Conservation (phyloP, 345 rosid species). For the Eucalyptus pauciflora region DNA sequence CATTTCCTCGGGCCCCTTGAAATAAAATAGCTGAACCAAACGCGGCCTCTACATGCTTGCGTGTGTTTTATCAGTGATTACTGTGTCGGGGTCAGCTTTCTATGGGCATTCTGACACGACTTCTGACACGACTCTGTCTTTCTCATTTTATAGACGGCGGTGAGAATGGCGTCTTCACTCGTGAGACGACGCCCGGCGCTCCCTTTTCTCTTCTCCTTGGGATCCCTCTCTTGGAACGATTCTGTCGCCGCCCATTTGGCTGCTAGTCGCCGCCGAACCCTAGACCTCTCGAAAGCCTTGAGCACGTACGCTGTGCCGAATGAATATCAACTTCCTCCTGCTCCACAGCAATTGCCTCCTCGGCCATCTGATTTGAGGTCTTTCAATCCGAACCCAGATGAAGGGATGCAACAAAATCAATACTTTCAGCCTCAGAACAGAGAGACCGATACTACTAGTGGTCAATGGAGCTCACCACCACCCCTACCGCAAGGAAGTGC, state of each 20-base stretch:
- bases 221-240: background rate
- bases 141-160: background rate
- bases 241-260: background rate
- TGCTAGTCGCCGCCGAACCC: background rate
- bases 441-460: background rate
- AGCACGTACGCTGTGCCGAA: slow-evolving; percentile 9
- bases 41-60: too few relatives aligned
- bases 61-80: too few relatives aligned
- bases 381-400: background rate
- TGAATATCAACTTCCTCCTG: background rate
- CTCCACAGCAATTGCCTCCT: background rate
- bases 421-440: background rate
- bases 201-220: background rate
- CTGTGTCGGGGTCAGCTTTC: too few relatives aligned
- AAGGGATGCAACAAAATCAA: background rate
- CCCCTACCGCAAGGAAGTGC: background rate
- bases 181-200: background rate
- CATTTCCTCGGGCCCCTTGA: accelerated
- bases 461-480: background rate
- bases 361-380: background rate
- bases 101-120: too few relatives aligned
- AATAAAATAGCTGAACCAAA: too few relatives aligned
- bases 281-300: background rate
- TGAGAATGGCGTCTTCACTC: background rate
- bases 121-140: too few relatives aligned